A percentile compares a stretch with the other conserved stretches of the same genome.
Conservation (phyloP, 140 eudicot species). For the Flaveria floridana region DNA sequence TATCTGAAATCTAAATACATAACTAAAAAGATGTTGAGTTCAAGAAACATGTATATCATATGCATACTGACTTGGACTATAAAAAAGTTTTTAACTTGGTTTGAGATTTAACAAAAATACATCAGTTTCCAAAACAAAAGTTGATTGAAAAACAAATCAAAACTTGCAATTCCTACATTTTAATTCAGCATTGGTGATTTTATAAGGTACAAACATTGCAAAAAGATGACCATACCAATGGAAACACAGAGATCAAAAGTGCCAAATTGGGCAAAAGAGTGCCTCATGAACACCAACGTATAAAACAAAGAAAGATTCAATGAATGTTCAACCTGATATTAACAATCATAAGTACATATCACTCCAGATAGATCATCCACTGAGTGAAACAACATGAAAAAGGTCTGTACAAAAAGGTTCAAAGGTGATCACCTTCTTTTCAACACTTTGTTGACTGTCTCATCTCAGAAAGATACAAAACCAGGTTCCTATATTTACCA, state of each 20-base stretch:
- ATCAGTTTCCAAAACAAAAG: neutral
- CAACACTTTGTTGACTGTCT: slow-evolving; percentile 38
- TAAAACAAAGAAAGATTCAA: slow-evolving; percentile 18
- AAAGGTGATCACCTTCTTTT: slow-evolving; percentile 35
- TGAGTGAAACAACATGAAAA: slow-evolving; percentile 40
- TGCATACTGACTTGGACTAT: neutral
- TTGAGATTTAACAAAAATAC: neutral
- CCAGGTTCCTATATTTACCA: slow-evolving; percentile 47
- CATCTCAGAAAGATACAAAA: slow-evolving; percentile 33
- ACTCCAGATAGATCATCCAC: slow-evolving; percentile 35
- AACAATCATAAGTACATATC: slow-evolving; percentile 41
- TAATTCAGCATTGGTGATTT: neutral
- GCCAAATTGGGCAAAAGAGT: neutral
- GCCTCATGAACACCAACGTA: neutral
- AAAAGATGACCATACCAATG: slow-evolving; percentile 3
- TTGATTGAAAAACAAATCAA: neutral
- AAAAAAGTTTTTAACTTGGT: neutral
- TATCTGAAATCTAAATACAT: no score
- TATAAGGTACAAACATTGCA: neutral
- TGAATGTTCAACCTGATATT: slow-evolving; percentile 43
- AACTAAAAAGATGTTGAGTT: neutral
- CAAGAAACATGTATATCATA: no score
- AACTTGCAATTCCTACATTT: neutral
- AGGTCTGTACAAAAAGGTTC: slow-evolving; percentile 57
- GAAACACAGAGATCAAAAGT: slow-evolving; percentile 1